Conservation (phyloP, 192 early-diverging fungal species). For the Mycoemilia scoparia region DNA sequence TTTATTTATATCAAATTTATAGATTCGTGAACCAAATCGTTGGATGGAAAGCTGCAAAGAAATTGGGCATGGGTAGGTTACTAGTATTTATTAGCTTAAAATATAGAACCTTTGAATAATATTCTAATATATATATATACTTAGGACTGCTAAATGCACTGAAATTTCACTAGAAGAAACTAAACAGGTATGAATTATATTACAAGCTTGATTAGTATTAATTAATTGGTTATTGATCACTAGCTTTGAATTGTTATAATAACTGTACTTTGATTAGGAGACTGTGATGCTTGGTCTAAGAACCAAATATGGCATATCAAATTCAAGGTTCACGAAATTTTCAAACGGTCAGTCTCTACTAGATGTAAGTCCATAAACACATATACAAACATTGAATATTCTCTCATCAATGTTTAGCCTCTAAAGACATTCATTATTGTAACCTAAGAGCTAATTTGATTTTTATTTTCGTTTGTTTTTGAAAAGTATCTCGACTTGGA, state of each 20-base stretch:
- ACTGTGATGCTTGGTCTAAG: conserved; percentile 29
- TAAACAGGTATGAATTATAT: no score
- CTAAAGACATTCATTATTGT: no score
- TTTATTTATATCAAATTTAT: neutral
- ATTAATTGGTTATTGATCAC: neutral
- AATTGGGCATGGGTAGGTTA: conserved; percentile 9
- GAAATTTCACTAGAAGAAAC: no score
- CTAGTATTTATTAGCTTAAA: neutral
- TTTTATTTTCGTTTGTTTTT: no score
- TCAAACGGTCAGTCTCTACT: conserved; percentile 6
- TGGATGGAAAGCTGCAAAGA: conserved; percentile 13
- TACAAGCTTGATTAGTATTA: no score
- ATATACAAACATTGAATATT: no score
- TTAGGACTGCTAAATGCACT: no score
- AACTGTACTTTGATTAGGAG: conserved; percentile 7
- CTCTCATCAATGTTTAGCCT: no score
- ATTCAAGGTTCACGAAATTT: conserved; percentile 6
- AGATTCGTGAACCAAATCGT: conserved; percentile 9
- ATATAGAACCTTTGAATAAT: neutral
- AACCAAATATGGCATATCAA: conserved; percentile 18
- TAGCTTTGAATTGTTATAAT: neutral
- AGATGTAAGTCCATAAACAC: no score
- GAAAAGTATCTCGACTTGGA: conserved; percentile 18
- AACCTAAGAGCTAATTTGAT: no score
- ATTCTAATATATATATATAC: no score